Evolutionary conservation across 2,329 filamentous ascomycete genomes (phyloP).

Genomic region (Didymellaceae sp.): DNA sequence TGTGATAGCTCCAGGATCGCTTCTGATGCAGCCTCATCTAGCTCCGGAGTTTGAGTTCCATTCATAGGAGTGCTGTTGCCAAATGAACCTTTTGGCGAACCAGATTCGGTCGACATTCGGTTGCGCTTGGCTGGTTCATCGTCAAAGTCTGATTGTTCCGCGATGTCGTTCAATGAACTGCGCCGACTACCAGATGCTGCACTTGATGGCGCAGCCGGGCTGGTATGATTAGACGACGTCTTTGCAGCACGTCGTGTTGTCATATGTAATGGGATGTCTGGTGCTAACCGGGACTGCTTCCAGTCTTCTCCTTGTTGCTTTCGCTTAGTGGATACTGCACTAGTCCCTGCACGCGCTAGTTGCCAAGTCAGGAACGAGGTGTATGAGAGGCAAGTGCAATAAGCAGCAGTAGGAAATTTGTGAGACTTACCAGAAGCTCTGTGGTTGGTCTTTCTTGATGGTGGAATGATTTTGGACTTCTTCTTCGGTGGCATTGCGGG

Average conservation of each 20-base stretch:
- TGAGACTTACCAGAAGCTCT: slow-evolving; percentile 31
- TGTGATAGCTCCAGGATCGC: slow-evolving; percentile 29
- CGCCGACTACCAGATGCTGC: slow-evolving; percentile 48
- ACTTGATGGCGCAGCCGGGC: slow-evolving; percentile 43
- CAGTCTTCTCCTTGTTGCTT: slow-evolving; percentile 25
- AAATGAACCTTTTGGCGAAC: slow-evolving; percentile 44
- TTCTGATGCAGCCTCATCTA: slow-evolving; percentile 26
- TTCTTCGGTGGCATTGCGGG: slow-evolving; percentile 45
- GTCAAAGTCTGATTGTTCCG: slow-evolving; percentile 42
- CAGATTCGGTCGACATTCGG: slow-evolving; percentile 48
- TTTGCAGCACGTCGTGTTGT: slow-evolving; percentile 54
- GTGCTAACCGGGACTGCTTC: slow-evolving; percentile 50
- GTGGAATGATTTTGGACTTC: slow-evolving; percentile 29
- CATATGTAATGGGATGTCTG: slow-evolving; percentile 58
- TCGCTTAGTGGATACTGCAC: slow-evolving; percentile 34
- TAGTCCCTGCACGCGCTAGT: slow-evolving; percentile 14
- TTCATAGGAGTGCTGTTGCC: slow-evolving; percentile 39
- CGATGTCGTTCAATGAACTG: slow-evolving; percentile 47
- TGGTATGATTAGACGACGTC: slow-evolving; percentile 46
- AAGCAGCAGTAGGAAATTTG: slow-evolving; percentile 13
- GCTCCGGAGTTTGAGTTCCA: slow-evolving; percentile 36
- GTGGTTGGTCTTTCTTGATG: slow-evolving; percentile 9
- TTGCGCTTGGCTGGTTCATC: slow-evolving; percentile 49
- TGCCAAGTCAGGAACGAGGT: slow-evolving; percentile 47
- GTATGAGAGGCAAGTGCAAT: slow-evolving; percentile 31